Evolutionary conservation across 2,329 filamentous ascomycete species (phyloP).

Genomic region (Boeremia lycopersici): DNA sequence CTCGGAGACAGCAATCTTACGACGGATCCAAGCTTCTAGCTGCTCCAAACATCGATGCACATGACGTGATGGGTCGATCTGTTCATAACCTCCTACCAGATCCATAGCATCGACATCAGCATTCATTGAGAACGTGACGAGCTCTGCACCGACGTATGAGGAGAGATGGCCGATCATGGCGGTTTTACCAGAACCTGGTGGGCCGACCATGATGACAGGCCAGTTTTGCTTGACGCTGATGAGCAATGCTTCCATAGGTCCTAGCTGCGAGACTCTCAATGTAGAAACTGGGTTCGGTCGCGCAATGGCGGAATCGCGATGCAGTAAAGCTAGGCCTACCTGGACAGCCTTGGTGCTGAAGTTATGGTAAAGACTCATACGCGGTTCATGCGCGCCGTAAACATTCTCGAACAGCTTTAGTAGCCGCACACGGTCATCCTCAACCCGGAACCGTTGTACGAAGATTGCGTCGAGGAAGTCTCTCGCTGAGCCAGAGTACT

Average conservation of each 20-base stretch:
- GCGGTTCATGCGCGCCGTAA: conserved; percentile 58
- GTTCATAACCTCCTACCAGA: conserved; percentile 94
- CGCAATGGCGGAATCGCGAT: conserved; percentile 58
- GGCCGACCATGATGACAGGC: conserved; percentile 86
- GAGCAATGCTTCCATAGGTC: conserved; percentile 83
- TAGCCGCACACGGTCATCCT: conserved; percentile 70
- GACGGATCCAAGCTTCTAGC: conserved; percentile 60
- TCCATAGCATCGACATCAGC: conserved; percentile 97
- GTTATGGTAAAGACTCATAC: conserved; percentile 68
- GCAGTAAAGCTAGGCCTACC: conserved; percentile 76
- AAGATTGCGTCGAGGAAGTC: conserved; percentile 86
- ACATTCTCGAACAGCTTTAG: conserved; percentile 68
- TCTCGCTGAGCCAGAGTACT: conserved; percentile 63
- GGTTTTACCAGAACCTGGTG: conserved; percentile 87
- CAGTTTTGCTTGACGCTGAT: conserved; percentile 85
- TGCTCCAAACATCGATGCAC: conserved; percentile 65
- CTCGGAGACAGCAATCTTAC: conserved; percentile 22
- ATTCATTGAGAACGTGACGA: conserved; percentile 88
- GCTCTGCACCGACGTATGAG: conserved; percentile 73
- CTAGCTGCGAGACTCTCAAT: conserved; percentile 59
- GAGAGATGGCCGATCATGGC: conserved; percentile 79
- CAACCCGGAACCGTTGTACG: conserved; percentile 81
- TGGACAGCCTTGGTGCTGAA: conserved; percentile 71
- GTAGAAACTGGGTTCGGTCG: conserved; percentile 31
- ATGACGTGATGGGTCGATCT: conserved; percentile 80